Evolutionary conservation across 2,329 filamentous ascomycete species (phyloP).

Genomic region (Drechslerella coelobrocha): DNA sequence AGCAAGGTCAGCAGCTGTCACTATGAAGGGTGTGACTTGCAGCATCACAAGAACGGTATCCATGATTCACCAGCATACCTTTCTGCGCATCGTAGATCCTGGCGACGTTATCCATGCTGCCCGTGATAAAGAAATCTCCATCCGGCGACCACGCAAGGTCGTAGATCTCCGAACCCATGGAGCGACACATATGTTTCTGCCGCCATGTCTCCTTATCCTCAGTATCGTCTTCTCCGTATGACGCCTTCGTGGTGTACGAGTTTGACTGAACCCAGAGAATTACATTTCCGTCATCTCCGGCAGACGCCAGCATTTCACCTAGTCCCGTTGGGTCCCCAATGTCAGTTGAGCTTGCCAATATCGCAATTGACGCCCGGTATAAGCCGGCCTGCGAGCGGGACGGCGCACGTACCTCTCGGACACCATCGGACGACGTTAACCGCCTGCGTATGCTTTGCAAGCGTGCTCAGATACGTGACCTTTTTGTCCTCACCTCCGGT

Average conservation of each 20-base stretch:
- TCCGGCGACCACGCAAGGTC: constrained; percentile 99
- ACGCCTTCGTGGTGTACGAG: constrained; percentile 65
- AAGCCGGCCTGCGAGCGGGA: not conserved
- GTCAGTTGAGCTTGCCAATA: too few species aligned
- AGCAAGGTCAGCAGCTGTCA: constrained; percentile 15
- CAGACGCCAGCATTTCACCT: constrained; percentile 93
- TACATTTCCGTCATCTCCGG: constrained; percentile 96
- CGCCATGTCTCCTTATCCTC: constrained; percentile 98
- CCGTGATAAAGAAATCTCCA: constrained; percentile 92
- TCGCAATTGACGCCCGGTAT: constrained; percentile 1
- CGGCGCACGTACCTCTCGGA: constrained; percentile 75
- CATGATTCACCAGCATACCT: constrained; percentile 65
- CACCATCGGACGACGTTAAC: constrained; percentile 98
- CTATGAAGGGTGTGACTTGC: constrained; percentile 49
- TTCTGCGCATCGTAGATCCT: constrained; percentile 94
- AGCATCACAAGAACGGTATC: constrained; percentile 7
- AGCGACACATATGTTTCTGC: constrained; percentile 96
- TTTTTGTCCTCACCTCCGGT: constrained; percentile 85
- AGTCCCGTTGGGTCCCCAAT: constrained; percentile 14
- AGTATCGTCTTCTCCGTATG: constrained; percentile 80
- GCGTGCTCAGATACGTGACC: constrained; percentile 88
- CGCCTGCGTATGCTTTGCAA: constrained; percentile 92
- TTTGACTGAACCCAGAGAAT: constrained; percentile 94
- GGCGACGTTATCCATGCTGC: constrained; percentile 98
- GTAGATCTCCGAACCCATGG: constrained; percentile 94